phyloP scores from a whole-genome alignment of 768 basidiomycete genomes.

The Grammothele lineata region DNA sequence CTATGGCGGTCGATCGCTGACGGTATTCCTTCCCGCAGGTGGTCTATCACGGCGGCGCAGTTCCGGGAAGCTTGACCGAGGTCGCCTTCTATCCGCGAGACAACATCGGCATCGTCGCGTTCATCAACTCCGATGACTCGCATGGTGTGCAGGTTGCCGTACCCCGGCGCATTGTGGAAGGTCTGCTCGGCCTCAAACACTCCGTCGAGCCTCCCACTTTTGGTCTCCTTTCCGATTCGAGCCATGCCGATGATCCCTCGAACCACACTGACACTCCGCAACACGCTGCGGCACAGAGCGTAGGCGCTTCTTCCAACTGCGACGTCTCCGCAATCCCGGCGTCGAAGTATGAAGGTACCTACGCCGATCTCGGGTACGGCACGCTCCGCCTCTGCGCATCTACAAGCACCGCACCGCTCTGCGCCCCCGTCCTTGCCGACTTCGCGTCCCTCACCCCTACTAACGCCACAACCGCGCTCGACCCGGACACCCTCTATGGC shows the following conservation, averaged over 20 bases:
- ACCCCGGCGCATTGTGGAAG: conserved; percentile 5
- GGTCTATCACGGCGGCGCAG: conserved; percentile 29
- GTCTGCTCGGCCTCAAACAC: conserved; percentile 6
- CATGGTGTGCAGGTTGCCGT: not conserved
- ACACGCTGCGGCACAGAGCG: too few species aligned
- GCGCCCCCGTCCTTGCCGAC: conserved; percentile 21
- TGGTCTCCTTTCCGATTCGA: too few species aligned
- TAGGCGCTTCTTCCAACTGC: not conserved
- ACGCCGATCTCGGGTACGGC: conserved; percentile 35
- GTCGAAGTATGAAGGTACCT: conserved; percentile 31
- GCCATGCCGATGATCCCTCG: not conserved
- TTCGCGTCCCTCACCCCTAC: conserved; percentile 25
- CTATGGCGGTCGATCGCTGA: not conserved
- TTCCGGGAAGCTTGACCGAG: conserved; percentile 31
- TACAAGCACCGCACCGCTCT: conserved; percentile 18
- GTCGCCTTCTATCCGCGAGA: conserved; percentile 33
- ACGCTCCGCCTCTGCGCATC: conserved; percentile 33
- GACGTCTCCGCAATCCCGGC: conserved; percentile 6
- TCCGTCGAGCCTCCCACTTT: not conserved
- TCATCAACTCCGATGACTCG: conserved; percentile 20
- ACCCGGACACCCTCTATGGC: conserved; percentile 18
- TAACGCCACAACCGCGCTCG: not conserved
- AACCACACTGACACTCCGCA: too few species aligned
- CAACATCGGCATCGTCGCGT: conserved; percentile 29
- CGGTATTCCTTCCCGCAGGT: conserved; percentile 21